Percentiles rank a stretch among this genome's conserved stretches.
These are phyloP conservation scores for Angomonas deanei DNA, from an alignment of 208 protist genomes.

Conservation along the genomic window DNA sequence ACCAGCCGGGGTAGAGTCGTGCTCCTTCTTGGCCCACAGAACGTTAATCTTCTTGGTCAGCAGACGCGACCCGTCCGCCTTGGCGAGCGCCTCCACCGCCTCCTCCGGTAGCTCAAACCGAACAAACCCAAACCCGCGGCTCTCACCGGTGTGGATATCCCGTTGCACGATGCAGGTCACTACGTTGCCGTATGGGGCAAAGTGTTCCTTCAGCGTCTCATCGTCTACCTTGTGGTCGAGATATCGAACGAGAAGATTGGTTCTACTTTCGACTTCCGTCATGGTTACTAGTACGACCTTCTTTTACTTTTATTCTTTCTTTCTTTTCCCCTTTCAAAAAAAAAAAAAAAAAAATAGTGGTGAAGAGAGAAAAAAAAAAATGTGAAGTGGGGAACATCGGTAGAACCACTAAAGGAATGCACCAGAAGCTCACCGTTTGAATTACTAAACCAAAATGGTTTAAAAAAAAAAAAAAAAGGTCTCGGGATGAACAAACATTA, in stretches of 20 bases:
- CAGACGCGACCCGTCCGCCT: slow-evolving; percentile 11
- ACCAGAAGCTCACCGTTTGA: too few species aligned
- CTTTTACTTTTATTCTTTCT: too few species aligned
- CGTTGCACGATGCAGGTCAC: slow-evolving; percentile 40
- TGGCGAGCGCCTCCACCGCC: slow-evolving; percentile 15
- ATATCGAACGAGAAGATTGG: slow-evolving; percentile 42
- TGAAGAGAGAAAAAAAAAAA: slow-evolving; percentile 4
- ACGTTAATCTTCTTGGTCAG: slow-evolving; percentile 17
- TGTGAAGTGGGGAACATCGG: not conserved
- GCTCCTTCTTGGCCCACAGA: slow-evolving; percentile 32
- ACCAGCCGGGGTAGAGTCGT: slow-evolving; percentile 26
- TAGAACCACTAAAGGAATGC: too few species aligned
- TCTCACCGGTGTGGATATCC: slow-evolving; percentile 43
- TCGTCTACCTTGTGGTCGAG: slow-evolving; percentile 30
- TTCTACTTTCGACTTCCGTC: slow-evolving; percentile 8
- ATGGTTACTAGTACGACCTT: too few species aligned
- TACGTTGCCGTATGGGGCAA: slow-evolving; percentile 24
- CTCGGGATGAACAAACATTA: too few species aligned
- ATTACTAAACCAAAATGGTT: not conserved
- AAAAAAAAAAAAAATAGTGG: not conserved
- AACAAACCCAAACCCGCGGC: slow-evolving; percentile 35
- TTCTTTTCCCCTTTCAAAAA: too few species aligned
- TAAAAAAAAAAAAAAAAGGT: not conserved
- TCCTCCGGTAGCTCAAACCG: slow-evolving; percentile 19
- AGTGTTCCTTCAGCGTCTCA: slow-evolving; percentile 18